phyloP scores from a whole-genome alignment of 2,329 filamentous ascomycete genomes.

The Diatrype stigma region DNA sequence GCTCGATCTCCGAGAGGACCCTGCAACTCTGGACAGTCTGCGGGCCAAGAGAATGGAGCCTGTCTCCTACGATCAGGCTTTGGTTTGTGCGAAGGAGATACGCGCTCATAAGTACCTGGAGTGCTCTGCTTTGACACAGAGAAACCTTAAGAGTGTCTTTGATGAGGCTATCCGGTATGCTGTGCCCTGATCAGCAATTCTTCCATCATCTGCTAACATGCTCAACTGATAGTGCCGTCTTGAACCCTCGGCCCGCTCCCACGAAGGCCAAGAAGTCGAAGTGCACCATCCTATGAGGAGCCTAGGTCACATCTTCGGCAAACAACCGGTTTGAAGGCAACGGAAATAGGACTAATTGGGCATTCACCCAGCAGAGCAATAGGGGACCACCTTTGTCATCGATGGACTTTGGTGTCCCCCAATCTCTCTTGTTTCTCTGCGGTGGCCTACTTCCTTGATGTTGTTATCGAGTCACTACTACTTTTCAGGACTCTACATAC shows the following conservation, averaged over 20 bases:
- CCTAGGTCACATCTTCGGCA: conserved; percentile 10
- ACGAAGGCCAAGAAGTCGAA: conserved; percentile 61
- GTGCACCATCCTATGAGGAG: conserved; percentile 61
- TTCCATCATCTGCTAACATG: conserved; percentile 11
- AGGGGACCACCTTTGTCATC: background rate
- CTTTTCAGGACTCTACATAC: background rate
- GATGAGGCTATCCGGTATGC: conserved; percentile 94
- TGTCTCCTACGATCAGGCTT: conserved; percentile 90
- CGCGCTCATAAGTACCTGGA: conserved; percentile 96
- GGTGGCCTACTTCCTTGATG: background rate
- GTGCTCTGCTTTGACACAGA: conserved; percentile 93
- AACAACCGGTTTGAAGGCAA: conserved; percentile 19
- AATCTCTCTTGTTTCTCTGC: background rate
- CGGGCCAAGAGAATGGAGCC: conserved; percentile 93
- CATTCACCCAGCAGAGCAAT: background rate
- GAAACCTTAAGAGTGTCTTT: conserved; percentile 97
- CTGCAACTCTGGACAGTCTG: conserved; percentile 73
- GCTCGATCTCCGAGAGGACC: conserved; percentile 89
- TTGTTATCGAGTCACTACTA: background rate
- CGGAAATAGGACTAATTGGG: background rate
- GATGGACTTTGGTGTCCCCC: background rate
- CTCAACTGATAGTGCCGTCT: conserved; percentile 53
- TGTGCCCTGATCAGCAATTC: no score
- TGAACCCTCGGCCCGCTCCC: conserved; percentile 60
- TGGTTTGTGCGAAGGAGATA: conserved; percentile 88